A percentile compares a stretch with the other conserved stretches of the same genome.
These are phyloP conservation scores for Leccinum boreale DNA, from an alignment of 768 basidiomycete species.

Conservation along the genomic window DNA sequence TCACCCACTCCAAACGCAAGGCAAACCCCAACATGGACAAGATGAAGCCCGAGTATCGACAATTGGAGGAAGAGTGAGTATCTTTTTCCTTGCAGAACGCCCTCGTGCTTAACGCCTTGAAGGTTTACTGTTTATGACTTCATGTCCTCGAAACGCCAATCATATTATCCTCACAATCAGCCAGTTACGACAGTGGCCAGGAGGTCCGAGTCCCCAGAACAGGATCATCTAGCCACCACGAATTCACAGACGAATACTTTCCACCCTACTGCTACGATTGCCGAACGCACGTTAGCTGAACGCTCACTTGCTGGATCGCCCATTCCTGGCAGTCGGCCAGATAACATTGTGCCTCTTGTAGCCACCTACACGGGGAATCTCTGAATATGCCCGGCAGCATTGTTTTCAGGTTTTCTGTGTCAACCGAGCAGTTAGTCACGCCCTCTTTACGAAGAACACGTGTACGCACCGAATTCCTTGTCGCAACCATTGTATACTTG, in stretches of 20 bases:
- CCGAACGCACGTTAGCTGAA: conserved; percentile 39
- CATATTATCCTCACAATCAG: conserved; percentile 88
- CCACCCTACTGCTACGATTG: conserved; percentile 41
- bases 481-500: conserved; percentile 6
- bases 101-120: conserved; percentile 11
- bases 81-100: not conserved
- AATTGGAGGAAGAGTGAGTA: conserved; percentile 88
- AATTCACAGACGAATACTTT: conserved; percentile 40
- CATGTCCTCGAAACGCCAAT: conserved; percentile 62
- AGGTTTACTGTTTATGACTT: conserved; percentile 93
- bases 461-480: not conserved
- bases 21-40: conserved; percentile 80
- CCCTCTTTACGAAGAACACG: not conserved
- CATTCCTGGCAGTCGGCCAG: conserved; percentile 31
- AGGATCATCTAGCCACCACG: conserved; percentile 24
- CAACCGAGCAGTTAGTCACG: not conserved
- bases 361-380: conserved; percentile 20
- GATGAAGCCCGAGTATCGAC: conserved; percentile 86
- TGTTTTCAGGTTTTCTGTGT: not conserved
- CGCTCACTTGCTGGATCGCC: conserved; percentile 43
- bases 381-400: not conserved
- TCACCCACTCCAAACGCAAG: conserved; percentile 92
- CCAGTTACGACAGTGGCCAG: conserved; percentile 40
- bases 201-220: conserved; percentile 25
- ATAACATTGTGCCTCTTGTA: conserved; percentile 40